Conservation (phyloP, 176 grass and related monocot species). For the Calamus simplicifolius region DNA sequence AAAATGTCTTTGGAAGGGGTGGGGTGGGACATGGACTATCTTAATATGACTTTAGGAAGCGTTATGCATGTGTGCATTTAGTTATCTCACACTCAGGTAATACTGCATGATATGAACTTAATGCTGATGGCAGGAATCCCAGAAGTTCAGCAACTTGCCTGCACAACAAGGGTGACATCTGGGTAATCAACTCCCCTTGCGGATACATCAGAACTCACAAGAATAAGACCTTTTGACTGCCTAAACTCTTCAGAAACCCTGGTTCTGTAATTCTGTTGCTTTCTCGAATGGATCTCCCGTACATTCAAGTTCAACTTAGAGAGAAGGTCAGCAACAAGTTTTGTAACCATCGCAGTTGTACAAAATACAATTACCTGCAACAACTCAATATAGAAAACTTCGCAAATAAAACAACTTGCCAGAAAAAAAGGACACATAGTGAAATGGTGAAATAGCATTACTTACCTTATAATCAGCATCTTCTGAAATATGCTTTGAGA, state of each 20-base stretch:
- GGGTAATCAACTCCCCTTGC: conserved; percentile 94
- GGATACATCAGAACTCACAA: conserved; percentile 95
- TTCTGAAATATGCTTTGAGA: conserved; percentile 59
- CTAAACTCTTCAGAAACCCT: conserved; percentile 95
- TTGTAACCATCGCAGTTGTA: conserved; percentile 93
- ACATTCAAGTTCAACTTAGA: conserved; percentile 61
- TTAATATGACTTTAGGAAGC: no score
- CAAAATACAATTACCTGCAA: conserved; percentile 93
- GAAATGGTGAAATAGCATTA: conserved; percentile 7
- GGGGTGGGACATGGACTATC: no score
- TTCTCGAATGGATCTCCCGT: conserved; percentile 95
- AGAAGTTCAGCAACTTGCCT: conserved; percentile 23
- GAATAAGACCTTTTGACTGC: conserved; percentile 73
- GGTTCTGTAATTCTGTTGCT: conserved; percentile 61
- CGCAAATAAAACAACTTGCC: conserved; percentile 5
- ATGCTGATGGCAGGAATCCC: no score
- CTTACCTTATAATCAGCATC: conserved; percentile 85
- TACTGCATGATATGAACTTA: background rate
- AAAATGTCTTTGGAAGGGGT: no score
- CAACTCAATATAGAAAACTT: conserved; percentile 7
- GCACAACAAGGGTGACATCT: conserved; percentile 83
- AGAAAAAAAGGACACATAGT: background rate
- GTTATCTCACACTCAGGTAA: no score
- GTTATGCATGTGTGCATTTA: no score
- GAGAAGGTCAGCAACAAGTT: conserved; percentile 66